Evolutionary conservation across 306 rosid species (phyloP).

Genomic region (Malus sieversii): DNA sequence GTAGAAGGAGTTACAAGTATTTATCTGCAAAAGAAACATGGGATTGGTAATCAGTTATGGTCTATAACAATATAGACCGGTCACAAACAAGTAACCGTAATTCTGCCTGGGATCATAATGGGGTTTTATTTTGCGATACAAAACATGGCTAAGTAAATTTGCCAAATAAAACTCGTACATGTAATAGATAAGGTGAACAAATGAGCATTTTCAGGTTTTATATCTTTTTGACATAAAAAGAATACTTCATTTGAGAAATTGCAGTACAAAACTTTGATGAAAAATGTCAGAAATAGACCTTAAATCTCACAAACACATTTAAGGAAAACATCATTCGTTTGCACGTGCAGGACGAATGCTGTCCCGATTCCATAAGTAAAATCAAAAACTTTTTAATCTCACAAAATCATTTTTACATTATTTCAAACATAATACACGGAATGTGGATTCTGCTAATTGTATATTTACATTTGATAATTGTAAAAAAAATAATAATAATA

Average conservation of each 20-base stretch:
- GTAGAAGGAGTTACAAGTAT: constrained; percentile 88
- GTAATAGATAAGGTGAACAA: not conserved
- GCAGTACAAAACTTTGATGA: not conserved
- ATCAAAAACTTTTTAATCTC: not conserved
- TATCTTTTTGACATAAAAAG: not conserved
- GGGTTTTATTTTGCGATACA: not conserved
- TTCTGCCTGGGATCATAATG: not conserved
- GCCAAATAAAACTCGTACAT: not conserved
- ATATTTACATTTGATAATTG: not conserved
- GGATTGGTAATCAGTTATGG: not conserved
- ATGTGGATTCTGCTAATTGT: constrained; percentile 3
- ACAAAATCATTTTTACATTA: not conserved
- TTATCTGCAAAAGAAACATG: constrained; percentile 51
- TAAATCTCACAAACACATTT: not conserved
- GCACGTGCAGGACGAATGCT: not conserved
- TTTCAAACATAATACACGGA: not conserved
- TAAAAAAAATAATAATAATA: not conserved
- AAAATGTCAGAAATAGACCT: not conserved
- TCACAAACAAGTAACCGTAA: not conserved
- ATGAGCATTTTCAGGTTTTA: not conserved
- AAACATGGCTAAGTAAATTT: not conserved
- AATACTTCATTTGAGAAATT: not conserved
- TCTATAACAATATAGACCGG: not conserved
- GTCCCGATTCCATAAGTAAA: not conserved
- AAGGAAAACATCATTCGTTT: not conserved